These are phyloP conservation scores for Ophiocordyceps camponoti-leonardi DNA, from an alignment of 2,329 filamentous ascomycete genomes.

Conservation along the genomic window DNA sequence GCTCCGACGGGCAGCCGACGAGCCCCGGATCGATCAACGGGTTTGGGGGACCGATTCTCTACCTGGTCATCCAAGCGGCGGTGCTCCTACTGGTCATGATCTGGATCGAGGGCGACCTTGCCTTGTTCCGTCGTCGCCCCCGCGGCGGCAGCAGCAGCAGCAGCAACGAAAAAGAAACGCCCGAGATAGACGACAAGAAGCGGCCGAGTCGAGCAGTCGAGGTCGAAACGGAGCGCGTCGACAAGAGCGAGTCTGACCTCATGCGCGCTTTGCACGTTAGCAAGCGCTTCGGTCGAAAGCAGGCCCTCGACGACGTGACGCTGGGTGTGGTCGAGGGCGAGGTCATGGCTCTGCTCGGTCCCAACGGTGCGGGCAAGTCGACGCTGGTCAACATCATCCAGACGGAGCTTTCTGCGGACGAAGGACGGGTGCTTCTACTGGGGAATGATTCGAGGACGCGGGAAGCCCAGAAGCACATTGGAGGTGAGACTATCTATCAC, in stretches of 20 bases:
- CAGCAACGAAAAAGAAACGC: neutral
- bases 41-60: constrained; percentile 69
- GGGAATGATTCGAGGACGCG: constrained; percentile 41
- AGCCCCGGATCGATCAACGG: constrained; percentile 45
- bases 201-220: constrained; percentile 3
- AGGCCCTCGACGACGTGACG: constrained; percentile 37
- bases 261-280: constrained; percentile 57
- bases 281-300: constrained; percentile 54
- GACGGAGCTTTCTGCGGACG: constrained; percentile 54
- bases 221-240: constrained; percentile 41
- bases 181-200: neutral
- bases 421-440: constrained; percentile 51
- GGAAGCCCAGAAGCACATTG: constrained; percentile 49
- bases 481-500: constrained; percentile 43
- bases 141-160: too few relatives aligned
- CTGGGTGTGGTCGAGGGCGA: too few relatives aligned
- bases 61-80: constrained; percentile 54
- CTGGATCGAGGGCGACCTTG: constrained; percentile 56
- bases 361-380: constrained; percentile 8
- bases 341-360: too few relatives aligned
- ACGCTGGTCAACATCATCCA: constrained; percentile 72
- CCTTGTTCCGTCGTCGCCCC: constrained; percentile 5
- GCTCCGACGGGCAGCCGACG: constrained; percentile 40
- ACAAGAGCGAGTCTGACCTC: constrained; percentile 39
- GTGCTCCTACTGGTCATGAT: constrained; percentile 51